These are phyloP conservation scores for Trichoderma sp. DNA, from an alignment of 2,329 filamentous ascomycete species.

Conservation along the genomic window DNA sequence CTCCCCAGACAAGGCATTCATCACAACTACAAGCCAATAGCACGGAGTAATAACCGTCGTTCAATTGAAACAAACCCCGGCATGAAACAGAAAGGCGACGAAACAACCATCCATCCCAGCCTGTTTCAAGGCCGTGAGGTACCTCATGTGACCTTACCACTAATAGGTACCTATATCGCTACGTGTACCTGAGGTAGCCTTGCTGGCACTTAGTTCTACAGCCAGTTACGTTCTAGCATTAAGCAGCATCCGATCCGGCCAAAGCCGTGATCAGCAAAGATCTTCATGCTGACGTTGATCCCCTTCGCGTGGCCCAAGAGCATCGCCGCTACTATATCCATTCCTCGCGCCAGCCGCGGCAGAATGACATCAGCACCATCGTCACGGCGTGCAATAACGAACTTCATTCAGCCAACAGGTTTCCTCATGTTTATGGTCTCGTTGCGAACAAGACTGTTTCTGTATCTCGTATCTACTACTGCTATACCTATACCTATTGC, in stretches of 20 bases:
- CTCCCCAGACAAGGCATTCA: neutral
- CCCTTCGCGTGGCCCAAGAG: neutral
- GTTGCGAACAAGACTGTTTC: conserved; percentile 9
- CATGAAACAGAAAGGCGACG: conserved; percentile 10
- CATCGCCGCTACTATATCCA: neutral
- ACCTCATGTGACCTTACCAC: too few species aligned
- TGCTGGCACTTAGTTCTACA: too few species aligned
- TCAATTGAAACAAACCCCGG: conserved; percentile 10
- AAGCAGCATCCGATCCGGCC: neutral
- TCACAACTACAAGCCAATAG: too few species aligned
- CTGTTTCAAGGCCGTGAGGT: conserved; percentile 11
- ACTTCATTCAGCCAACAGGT: neutral
- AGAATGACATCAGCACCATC: conserved; percentile 6
- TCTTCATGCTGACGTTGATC: conserved; percentile 20
- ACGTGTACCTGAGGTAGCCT: too few species aligned
- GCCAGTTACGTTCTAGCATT: neutral
- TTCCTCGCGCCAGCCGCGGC: conserved; percentile 6
- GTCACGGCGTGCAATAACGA: neutral
- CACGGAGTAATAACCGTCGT: neutral
- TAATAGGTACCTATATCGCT: too few species aligned
- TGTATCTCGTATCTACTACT: conserved; percentile 14
- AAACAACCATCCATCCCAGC: neutral
- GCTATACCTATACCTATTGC: neutral
- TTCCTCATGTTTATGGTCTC: neutral
- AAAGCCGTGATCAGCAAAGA: conserved; percentile 21